Evolutionary conservation across 2,329 filamentous ascomycete genomes (phyloP).

Genomic region (Alternaria arborescens): DNA sequence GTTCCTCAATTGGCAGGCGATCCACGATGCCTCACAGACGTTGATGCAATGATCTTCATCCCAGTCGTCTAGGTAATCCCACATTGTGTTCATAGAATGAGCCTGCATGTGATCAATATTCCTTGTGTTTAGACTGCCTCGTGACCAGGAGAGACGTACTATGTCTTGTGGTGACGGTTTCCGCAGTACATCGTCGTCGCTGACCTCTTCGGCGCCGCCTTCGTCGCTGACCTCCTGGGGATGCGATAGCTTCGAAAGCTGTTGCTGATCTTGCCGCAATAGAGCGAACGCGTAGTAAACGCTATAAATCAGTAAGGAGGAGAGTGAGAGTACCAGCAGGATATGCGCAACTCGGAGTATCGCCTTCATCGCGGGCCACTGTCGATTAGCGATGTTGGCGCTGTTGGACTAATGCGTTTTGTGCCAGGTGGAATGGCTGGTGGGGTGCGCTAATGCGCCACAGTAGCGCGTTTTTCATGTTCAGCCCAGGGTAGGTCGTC

Average conservation of each 20-base stretch:
- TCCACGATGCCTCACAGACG: constrained; percentile 27
- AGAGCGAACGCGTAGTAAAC: constrained; percentile 18
- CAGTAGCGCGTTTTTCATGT: background rate
- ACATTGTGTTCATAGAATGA: constrained; percentile 26
- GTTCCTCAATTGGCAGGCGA: constrained; percentile 21
- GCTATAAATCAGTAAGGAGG: constrained; percentile 9
- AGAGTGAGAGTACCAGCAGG: constrained; percentile 9
- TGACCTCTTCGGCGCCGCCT: background rate
- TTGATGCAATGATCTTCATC: constrained; percentile 26
- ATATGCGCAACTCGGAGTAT: constrained; percentile 10
- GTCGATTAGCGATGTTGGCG: background rate
- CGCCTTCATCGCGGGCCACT: constrained; percentile 5
- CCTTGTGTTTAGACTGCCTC: background rate
- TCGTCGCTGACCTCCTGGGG: background rate
- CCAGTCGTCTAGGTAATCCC: constrained; percentile 25
- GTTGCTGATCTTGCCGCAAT: constrained; percentile 1
- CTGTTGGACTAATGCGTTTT: background rate
- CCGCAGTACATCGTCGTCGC: background rate
- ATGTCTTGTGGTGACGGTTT: constrained; percentile 2
- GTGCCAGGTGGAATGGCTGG: background rate
- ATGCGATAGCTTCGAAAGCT: background rate
- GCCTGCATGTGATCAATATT: constrained; percentile 16
- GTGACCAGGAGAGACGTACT: background rate
- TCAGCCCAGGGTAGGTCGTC: background rate
- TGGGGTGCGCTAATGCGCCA: background rate